Evolutionary conservation across 441 rosid species (phyloP), one percentile per base, ranked within the genome.

Genomic region (Rhodomyrtus psidioides): DNA sequence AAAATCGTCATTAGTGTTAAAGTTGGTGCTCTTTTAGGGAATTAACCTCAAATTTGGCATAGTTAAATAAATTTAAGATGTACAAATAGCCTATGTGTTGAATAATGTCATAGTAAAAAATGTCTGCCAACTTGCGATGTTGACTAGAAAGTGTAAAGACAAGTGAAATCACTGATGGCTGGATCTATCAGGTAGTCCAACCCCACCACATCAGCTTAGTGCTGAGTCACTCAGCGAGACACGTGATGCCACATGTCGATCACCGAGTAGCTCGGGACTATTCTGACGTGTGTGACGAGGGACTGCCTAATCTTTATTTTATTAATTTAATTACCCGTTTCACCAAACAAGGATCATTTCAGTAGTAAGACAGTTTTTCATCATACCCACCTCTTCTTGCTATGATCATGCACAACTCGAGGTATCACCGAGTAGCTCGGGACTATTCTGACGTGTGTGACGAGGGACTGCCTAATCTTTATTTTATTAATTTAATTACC

Each of bases 311-410:
- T 58, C n/a, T 58, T 58, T 46, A 58, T n/a, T 58, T 6, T 58
- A 58, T 10, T 15, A 0, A 1, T 17, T 58, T 0, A 6, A 1
- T 58, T 1, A n/a, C 4, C 62, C 17, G 14, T 58, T n/a, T 58
- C 1, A 8, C 57, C 26, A 21, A 21, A 7, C 26, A 55, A 7
- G 12, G 9, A 55, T 55, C 24, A 55, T 21, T 14, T 15, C 54
- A 15, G 19, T 53, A 15, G 54, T n/a, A n/a, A n/a, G n/a, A n/a
- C n/a, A n/a, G n/a, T n/a, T n/a, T n/a, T n/a, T n/a, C n/a, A n/a
- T n/a, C n/a, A n/a, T n/a, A n/a, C n/a, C n/a, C n/a, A n/a, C n/a
- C n/a, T n/a, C n/a, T n/a, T n/a, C n/a, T n/a, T n/a, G n/a, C n/a
- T n/a, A n/a, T n/a, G n/a, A n/a, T n/a, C n/a, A n/a, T n/a, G n/a